These are phyloP conservation scores for Pythium periplocum DNA, from an alignment of 352 stramenopile genomes.

Conservation along the genomic window DNA sequence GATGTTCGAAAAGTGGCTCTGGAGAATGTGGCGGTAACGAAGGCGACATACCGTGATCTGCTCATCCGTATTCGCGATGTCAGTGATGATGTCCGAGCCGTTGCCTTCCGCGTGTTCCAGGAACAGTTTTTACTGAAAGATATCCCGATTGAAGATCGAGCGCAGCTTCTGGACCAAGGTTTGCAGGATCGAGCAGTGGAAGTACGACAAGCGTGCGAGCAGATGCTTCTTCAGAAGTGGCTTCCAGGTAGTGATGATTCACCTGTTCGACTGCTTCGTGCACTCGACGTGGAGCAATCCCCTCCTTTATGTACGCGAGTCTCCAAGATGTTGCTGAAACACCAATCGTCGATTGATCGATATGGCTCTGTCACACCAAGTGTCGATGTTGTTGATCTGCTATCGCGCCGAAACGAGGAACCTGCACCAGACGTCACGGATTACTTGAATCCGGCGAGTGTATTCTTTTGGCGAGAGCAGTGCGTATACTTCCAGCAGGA, in stretches of 20 bases:
- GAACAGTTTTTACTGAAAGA: constrained; percentile 38
- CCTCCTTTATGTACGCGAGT: constrained; percentile 43
- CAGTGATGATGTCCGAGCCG: constrained; percentile 57
- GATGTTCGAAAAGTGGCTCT: constrained; percentile 66
- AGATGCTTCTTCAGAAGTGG: constrained; percentile 70
- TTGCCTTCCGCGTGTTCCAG: constrained; percentile 51
- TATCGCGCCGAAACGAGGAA: constrained; percentile 17
- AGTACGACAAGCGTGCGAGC: constrained; percentile 51
- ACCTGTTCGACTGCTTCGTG: constrained; percentile 44
- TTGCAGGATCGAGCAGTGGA: constrained; percentile 55
- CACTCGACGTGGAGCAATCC: constrained; percentile 62
- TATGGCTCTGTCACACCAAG: constrained; percentile 8
- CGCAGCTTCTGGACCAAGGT: constrained; percentile 68
- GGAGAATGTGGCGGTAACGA: constrained; percentile 38
- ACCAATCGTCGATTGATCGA: constrained; percentile 15
- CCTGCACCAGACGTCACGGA: constrained; percentile 11
- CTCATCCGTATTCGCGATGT: constrained; percentile 74
- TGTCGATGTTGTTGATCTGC: constrained; percentile 7
- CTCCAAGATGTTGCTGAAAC: constrained; percentile 39
- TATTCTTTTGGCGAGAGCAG: constrained; percentile 82
- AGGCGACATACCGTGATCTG: constrained; percentile 41
- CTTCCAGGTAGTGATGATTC: constrained; percentile 49
- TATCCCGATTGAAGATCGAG: constrained; percentile 60
- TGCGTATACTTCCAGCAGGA: constrained; percentile 69
- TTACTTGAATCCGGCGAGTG: constrained; percentile 25